A percentile compares a stretch with the other conserved stretches of the same genome.
phyloP scores from a whole-genome alignment of 1,284 basidiomycete species.

The Cryptococcus maquisensis region DNA sequence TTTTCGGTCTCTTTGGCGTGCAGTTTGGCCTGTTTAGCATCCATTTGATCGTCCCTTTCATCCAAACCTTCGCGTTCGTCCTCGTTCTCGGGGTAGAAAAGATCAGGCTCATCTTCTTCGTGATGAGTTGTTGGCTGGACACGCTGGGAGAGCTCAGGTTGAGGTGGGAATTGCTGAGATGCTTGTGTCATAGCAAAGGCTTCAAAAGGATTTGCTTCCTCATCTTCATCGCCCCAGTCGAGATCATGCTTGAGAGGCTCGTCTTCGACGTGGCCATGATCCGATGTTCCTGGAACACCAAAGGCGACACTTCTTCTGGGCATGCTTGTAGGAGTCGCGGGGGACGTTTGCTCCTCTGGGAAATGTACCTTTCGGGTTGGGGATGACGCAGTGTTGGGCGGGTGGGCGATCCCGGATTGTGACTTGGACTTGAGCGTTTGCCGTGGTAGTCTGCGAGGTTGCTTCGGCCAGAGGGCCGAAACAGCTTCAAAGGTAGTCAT shows the following conservation, averaged over 20 bases:
- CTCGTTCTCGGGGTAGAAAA: conserved; percentile 8
- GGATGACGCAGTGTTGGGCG: too few species aligned
- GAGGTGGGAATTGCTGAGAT: conserved; percentile 31
- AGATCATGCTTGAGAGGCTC: too few species aligned
- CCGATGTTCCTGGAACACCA: too few species aligned
- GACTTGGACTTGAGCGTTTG: too few species aligned
- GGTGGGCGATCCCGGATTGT: too few species aligned
- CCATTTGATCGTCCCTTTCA: conserved; percentile 22
- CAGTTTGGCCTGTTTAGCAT: conserved; percentile 27
- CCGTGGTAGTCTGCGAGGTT: background rate
- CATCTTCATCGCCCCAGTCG: conserved; percentile 17
- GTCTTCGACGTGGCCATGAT: too few species aligned
- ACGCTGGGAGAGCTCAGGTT: conserved; percentile 40
- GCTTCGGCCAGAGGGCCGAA: conserved; percentile 44
- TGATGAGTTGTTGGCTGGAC: conserved; percentile 32
- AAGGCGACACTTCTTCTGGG: too few species aligned
- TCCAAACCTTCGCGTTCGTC: background rate
- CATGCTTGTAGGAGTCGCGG: too few species aligned
- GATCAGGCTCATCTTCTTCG: conserved; percentile 31
- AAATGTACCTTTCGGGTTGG: too few species aligned
- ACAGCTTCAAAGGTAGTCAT: conserved; percentile 86
- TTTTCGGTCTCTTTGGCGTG: conserved; percentile 30
- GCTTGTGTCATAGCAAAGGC: conserved; percentile 31
- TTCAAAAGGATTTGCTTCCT: conserved; percentile 41
- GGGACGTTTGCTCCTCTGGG: too few species aligned